A percentile compares a stretch with the other conserved stretches of the same genome.
These are phyloP conservation scores for Acer saccharum DNA, from an alignment of 345 rosid genomes.

Conservation along the genomic window DNA sequence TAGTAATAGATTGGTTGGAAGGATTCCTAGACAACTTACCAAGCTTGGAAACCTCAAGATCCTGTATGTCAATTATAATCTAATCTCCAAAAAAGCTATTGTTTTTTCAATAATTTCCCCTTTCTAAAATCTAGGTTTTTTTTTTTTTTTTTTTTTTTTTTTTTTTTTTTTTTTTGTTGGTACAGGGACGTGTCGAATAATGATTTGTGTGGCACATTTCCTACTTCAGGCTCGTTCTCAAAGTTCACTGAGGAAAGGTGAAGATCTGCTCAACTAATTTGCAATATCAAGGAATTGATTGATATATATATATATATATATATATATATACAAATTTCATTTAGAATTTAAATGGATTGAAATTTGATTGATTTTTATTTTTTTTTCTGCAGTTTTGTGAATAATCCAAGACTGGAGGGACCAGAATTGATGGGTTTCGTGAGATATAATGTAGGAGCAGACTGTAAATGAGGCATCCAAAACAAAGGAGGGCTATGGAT, in stretches of 20 bases:
- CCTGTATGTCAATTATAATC: constrained; percentile 38
- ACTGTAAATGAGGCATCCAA: constrained; percentile 40
- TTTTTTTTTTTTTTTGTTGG: not conserved
- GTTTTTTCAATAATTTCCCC: not conserved
- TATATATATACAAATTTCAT: no score
- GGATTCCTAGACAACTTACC: constrained; percentile 66
- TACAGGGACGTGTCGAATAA: constrained; percentile 65
- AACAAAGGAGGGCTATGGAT: not conserved
- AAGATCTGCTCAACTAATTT: not conserved
- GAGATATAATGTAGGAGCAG: constrained; percentile 55
- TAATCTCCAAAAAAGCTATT: not conserved
- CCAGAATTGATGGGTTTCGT: constrained; percentile 83
- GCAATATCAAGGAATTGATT: not conserved
- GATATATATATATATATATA: not conserved
- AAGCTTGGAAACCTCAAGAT: constrained; percentile 61
- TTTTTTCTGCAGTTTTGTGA: constrained; percentile 49
- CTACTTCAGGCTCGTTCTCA: constrained; percentile 63
- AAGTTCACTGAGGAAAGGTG: constrained; percentile 70
- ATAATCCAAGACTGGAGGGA: constrained; percentile 66
- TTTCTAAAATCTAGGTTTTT: not conserved
- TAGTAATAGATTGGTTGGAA: constrained; percentile 61
- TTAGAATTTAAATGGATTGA: not conserved
- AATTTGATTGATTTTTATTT: not conserved
- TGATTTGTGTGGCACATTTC: constrained; percentile 73
- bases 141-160: not conserved